Evolutionary conservation across 495 filamentous ascomycete genomes (phyloP).

Genomic region (Xylaria intraflava): DNA sequence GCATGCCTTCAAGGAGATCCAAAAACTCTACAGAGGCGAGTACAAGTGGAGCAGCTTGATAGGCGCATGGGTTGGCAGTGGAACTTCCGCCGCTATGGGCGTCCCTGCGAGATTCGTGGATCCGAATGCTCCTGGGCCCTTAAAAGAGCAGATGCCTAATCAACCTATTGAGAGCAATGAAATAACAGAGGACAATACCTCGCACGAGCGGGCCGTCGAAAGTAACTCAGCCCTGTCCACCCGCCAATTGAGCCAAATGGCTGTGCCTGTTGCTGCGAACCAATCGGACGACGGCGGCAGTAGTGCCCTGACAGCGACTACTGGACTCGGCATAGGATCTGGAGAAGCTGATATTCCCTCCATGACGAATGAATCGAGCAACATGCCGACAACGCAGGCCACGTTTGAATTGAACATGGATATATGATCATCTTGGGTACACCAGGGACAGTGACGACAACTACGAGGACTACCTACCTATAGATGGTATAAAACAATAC

Average conservation of each 20-base stretch:
- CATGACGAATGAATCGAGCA: not conserved
- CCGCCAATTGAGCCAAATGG: not conserved
- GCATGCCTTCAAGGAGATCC: slow-evolving; percentile 68
- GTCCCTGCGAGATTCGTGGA: slow-evolving; percentile 63
- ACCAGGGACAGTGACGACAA: not conserved
- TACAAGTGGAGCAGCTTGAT: slow-evolving; percentile 71
- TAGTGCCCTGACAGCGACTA: not conserved
- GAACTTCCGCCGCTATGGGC: slow-evolving; percentile 52
- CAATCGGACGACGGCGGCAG: not conserved
- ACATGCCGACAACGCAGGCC: slow-evolving; percentile 4
- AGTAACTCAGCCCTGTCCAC: not conserved
- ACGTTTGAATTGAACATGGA: slow-evolving; percentile 4
- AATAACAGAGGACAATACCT: not conserved
- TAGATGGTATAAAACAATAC: not conserved
- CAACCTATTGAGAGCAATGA: slow-evolving; percentile 9
- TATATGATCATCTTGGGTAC: not conserved
- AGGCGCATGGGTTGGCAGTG: slow-evolving; percentile 65
- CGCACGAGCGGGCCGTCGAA: not conserved
- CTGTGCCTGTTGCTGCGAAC: not conserved
- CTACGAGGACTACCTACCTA: not conserved
- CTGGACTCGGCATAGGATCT: not conserved
- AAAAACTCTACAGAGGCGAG: slow-evolving; percentile 55
- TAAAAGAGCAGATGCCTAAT: slow-evolving; percentile 6
- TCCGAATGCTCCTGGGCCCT: slow-evolving; percentile 25
- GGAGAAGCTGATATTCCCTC: not conserved